Evolutionary conservation across 176 grass and related monocot genomes (phyloP), one percentile per base, ranked within the genome.

Genomic region (Oryza longistaminata): DNA sequence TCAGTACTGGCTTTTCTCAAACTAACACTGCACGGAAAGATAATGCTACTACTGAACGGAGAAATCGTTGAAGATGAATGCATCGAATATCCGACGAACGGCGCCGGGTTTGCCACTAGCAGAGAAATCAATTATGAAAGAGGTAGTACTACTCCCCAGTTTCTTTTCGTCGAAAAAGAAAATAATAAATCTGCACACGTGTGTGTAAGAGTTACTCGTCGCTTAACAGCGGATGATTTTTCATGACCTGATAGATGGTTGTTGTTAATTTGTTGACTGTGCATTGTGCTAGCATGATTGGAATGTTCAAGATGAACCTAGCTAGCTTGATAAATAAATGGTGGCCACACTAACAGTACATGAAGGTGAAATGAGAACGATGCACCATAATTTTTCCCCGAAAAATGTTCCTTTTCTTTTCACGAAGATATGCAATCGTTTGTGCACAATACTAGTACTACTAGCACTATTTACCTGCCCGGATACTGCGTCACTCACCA

Each of bases 21-120:
- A 73, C 82, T 66, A 66, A 39, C 21, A 27, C 53, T 37, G 75
- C 24, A 24, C 50, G 13, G 37, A 74, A 35, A 37, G 70, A 80
- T 49, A 15, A 72, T 16, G 49, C 5, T 39, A 42, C 17, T 55
- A 25, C 24, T 21, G 14, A 39, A 55, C 31, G 44, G 44, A 76
- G 73, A 66, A 40, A 16, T 14, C 7, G 72, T 70, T 81, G 79
- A 39, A 50, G 3, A 46, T 34, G 8, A n/a, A 27, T 60, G 31
- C 82, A 68, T 40, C 55, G 29, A 8, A 58, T 10, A 81, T 43
- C 15, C 11, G 64, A 15, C 1, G 71, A 45, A 58, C 62, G 78
- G 77, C 70, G 70, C 45, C n/a, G 70, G 44, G 70, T 37, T 68
- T 48, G 52, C 34, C 77, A 81, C 44, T 74, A 35, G 37, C 19